Evolutionary conservation across 73 alveolate species (phyloP), one percentile per base, ranked within the genome.

Genomic region (Symbiodinium pilosum): DNA sequence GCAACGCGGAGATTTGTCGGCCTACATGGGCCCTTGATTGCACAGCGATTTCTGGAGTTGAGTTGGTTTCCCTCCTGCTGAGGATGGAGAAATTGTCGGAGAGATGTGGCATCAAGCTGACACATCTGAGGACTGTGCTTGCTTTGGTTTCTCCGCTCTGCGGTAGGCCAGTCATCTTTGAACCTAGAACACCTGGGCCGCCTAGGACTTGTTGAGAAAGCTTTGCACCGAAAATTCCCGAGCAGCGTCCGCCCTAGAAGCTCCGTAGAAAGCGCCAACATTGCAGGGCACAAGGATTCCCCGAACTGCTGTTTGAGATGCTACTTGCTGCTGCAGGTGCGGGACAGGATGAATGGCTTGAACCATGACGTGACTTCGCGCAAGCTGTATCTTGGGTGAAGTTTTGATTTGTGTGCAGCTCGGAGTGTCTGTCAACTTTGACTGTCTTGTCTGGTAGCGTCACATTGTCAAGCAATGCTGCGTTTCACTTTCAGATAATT

Each of bases 341-440:
- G 86, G 20, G 95, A 68, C 87, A 84, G 69, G 43, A 75, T 64
- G 51, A 88, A 43, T 9, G 34, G 43, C 34, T 39, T 88, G 87
- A 88, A 88, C 69, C 47, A 84, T 30, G 95, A 88, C 56, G 75
- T 88, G 87, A 28, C 68, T 14, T 77, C 87, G 21, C 38, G 73
- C 87, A 88, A 88, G 95, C 95, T 88, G 36, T 88, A 64, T 71
- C 95, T 88, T 28, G 95, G 95, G 68, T 88, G 56, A 40, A 1
- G 71, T 43, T 18, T 12, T 26, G n/a, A n/a, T n/a, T n/a, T n/a
- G n/a, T 47, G 59, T 47, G 14, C 59, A 47, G 59, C 59, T 47
- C 14, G 21, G 59, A n/a, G n/a, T n/a, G n/a, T n/a, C n/a, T n/a
- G n/a, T n/a, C n/a, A 47, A 47, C 14, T 47, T 14, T 47, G 59